A percentile compares a stretch with the other conserved stretches of the same genome.
These are phyloP conservation scores for Cercospora sp. DNA, from an alignment of 2,329 filamentous ascomycete genomes.

Conservation along the genomic window DNA sequence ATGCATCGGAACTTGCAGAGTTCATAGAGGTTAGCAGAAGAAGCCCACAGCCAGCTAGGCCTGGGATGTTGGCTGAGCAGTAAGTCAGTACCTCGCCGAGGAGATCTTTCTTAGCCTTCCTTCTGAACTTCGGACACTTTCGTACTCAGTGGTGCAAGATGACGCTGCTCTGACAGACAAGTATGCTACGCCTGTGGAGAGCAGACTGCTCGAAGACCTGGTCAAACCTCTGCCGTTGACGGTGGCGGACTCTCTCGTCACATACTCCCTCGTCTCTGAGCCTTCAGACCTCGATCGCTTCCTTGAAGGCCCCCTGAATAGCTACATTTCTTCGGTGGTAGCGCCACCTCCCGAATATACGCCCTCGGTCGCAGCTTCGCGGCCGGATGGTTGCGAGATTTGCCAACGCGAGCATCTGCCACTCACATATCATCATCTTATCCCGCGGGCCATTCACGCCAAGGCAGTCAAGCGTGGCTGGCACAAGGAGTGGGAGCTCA, in stretches of 20 bases:
- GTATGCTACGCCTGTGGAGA: conserved; percentile 46
- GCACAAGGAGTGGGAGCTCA: conserved; percentile 72
- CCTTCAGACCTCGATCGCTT: conserved; percentile 54
- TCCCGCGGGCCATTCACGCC: conserved; percentile 74
- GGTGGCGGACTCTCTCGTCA: conserved; percentile 65
- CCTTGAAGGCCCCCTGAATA: conserved; percentile 61
- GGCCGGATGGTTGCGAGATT: conserved; percentile 66
- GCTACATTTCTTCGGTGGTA: conserved; percentile 61
- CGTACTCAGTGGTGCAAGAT: conserved; percentile 58
- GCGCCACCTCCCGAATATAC: conserved; percentile 65
- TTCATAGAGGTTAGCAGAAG: conserved; percentile 64
- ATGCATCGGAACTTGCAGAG: conserved; percentile 70
- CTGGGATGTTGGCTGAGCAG: conserved; percentile 3
- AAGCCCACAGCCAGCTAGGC: not conserved
- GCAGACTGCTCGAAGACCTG: conserved; percentile 44
- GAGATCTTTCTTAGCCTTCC: conserved; percentile 70
- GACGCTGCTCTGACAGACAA: conserved; percentile 52
- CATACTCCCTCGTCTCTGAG: conserved; percentile 64
- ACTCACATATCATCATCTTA: conserved; percentile 81
- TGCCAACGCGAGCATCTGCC: conserved; percentile 73
- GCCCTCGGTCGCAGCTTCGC: conserved; percentile 47
- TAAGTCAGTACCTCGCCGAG: conserved; percentile 63
- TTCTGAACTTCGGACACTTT: conserved; percentile 58
- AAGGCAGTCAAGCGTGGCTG: conserved; percentile 76
- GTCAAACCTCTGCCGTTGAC: conserved; percentile 58